Evolutionary conservation across 805 yeast genomes (phyloP).

Genomic region (Lipomyces lipofer): DNA sequence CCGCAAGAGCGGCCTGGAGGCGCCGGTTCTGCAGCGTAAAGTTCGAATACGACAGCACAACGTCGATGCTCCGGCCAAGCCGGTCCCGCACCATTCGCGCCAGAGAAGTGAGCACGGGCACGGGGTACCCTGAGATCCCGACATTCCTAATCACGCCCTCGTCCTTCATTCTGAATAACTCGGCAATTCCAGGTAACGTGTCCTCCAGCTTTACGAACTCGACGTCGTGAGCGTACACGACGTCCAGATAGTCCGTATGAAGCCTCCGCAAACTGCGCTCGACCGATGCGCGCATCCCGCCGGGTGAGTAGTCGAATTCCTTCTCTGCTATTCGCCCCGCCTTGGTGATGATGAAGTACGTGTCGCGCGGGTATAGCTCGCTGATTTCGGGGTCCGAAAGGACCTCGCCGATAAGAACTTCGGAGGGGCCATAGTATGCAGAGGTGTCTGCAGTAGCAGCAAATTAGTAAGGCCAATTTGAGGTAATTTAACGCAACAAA

Average conservation of each 20-base stretch:
- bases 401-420: constrained; percentile 68
- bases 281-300: constrained; percentile 62
- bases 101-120: constrained; percentile 60
- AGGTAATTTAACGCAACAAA: background rate
- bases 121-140: constrained; percentile 88
- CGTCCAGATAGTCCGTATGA: constrained; percentile 67
- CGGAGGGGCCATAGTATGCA: constrained; percentile 92
- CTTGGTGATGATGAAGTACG: constrained; percentile 74
- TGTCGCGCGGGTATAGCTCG: constrained; percentile 53
- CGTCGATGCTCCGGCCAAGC: constrained; percentile 66
- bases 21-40: constrained; percentile 75
- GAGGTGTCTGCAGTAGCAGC: constrained; percentile 64
- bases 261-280: constrained; percentile 66
- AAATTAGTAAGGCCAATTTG: background rate
- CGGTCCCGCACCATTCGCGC: constrained; percentile 44
- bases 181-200: constrained; percentile 62
- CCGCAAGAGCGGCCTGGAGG: constrained; percentile 50
- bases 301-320: constrained; percentile 73
- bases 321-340: constrained; percentile 73
- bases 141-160: constrained; percentile 64
- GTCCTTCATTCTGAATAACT: constrained; percentile 57
- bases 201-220: constrained; percentile 67
- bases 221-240: constrained; percentile 85
- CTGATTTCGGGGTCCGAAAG: constrained; percentile 44
- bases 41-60: constrained; percentile 75